Conservation (phyloP, 768 basidiomycete species). For the Mycena pura region DNA sequence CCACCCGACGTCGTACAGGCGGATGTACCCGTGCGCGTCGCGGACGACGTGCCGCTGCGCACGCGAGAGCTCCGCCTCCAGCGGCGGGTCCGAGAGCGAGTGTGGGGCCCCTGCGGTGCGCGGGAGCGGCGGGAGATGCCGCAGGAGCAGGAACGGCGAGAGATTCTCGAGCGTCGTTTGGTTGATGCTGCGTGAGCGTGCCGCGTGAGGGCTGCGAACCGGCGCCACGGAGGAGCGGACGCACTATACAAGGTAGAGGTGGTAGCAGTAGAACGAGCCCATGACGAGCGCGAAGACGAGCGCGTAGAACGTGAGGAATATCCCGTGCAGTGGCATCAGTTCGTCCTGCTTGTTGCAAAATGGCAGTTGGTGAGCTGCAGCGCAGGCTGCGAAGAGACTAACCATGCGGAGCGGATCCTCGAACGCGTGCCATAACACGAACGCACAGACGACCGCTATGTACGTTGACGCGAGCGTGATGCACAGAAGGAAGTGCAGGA, state of each 20-base stretch:
- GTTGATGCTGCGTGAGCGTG: constrained; percentile 68
- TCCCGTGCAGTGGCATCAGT: constrained; percentile 71
- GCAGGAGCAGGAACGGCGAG: constrained; percentile 76
- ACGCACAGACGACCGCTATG: constrained; percentile 57
- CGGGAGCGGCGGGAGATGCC: constrained; percentile 71
- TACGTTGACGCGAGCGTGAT: constrained; percentile 70
- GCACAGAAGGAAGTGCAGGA: constrained; percentile 77
- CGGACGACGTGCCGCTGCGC: constrained; percentile 69
- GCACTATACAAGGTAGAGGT: constrained; percentile 77
- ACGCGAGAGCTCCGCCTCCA: constrained; percentile 74
- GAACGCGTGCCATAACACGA: constrained; percentile 70
- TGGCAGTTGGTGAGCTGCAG: constrained; percentile 4
- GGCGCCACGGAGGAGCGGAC: constrained; percentile 35
- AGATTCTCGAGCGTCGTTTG: constrained; percentile 86
- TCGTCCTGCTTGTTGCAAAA: constrained; percentile 59
- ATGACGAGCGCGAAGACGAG: constrained; percentile 67
- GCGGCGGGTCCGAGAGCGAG: constrained; percentile 74
- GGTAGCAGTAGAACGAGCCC: constrained; percentile 79
- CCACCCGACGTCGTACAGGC: constrained; percentile 79
- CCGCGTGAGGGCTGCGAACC: not conserved
- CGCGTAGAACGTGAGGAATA: constrained; percentile 67
- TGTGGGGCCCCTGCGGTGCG: constrained; percentile 47
- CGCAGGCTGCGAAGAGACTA: not conserved
- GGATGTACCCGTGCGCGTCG: constrained; percentile 64
- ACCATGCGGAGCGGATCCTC: constrained; percentile 68